phyloP scores from a whole-genome alignment of 129 eudicot species.

The sunflower (Helianthus annuus) region HanXRQr2.0-SUNRISE NC_035439.2:140361481-140361980 shows the following conservation, averaged over 20 bases:
- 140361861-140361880: background rate
- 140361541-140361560: conserved; percentile 20
- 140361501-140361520: too few relatives aligned
- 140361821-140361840: background rate
- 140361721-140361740: background rate
- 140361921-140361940: background rate
- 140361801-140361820: conserved; percentile 17
- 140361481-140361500: too few relatives aligned
- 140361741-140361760: background rate
- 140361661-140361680: background rate
- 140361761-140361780: conserved; percentile 5
- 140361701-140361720: background rate
- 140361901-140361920: background rate
- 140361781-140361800: conserved; percentile 12
- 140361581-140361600: background rate
- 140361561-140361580: background rate
- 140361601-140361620: conserved; percentile 9
- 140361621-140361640: background rate
- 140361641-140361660: background rate
- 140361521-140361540: conserved; percentile 21
- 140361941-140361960: conserved; percentile 19
- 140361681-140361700: background rate
- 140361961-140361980: conserved; percentile 16
- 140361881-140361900: background rate
- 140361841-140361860: background rate